Evolutionary conservation across 2,329 filamentous ascomycete genomes (phyloP).

Genomic region (Penicillium sp.): DNA sequence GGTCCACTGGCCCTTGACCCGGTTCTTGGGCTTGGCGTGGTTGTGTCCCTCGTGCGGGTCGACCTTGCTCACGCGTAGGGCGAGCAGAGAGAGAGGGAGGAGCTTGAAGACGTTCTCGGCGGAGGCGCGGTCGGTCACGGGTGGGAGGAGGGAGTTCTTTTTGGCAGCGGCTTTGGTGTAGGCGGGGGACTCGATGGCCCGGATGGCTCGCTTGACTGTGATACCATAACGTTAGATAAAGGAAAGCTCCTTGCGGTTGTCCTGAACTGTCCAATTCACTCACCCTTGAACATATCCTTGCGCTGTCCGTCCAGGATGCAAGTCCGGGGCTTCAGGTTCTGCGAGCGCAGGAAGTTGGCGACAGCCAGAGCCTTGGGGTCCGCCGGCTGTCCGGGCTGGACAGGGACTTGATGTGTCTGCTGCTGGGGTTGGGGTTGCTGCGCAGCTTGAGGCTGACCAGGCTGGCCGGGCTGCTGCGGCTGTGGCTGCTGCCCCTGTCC

Average conservation of each 20-base stretch:
- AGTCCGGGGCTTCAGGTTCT: slow-evolving; percentile 85
- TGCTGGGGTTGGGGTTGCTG: slow-evolving; percentile 35
- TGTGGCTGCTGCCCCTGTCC: slow-evolving; percentile 46
- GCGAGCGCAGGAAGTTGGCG: slow-evolving; percentile 80
- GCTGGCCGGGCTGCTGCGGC: slow-evolving; percentile 26
- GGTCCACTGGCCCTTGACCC: slow-evolving; percentile 93
- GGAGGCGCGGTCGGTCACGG: slow-evolving; percentile 82
- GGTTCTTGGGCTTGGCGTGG: slow-evolving; percentile 69
- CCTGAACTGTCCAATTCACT: background rate
- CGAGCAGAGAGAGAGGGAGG: slow-evolving; percentile 89
- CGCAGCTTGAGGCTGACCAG: slow-evolving; percentile 26
- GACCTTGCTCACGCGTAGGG: slow-evolving; percentile 81
- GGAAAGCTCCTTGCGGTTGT: background rate
- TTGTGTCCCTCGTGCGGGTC: slow-evolving; percentile 77
- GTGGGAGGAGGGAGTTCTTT: slow-evolving; percentile 86
- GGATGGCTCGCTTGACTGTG: slow-evolving; percentile 90
- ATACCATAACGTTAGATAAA: slow-evolving; percentile 1
- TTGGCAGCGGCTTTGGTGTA: slow-evolving; percentile 81
- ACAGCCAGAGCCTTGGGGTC: slow-evolving; percentile 87
- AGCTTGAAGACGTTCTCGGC: slow-evolving; percentile 95
- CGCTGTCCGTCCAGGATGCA: slow-evolving; percentile 94
- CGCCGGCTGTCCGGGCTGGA: slow-evolving; percentile 62
- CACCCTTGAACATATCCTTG: slow-evolving; percentile 97
- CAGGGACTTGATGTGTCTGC: slow-evolving; percentile 51
- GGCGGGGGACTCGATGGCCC: slow-evolving; percentile 82